These are phyloP conservation scores for Syzygium aqueum DNA, from an alignment of 345 rosid species.

Conservation along the genomic window DNA sequence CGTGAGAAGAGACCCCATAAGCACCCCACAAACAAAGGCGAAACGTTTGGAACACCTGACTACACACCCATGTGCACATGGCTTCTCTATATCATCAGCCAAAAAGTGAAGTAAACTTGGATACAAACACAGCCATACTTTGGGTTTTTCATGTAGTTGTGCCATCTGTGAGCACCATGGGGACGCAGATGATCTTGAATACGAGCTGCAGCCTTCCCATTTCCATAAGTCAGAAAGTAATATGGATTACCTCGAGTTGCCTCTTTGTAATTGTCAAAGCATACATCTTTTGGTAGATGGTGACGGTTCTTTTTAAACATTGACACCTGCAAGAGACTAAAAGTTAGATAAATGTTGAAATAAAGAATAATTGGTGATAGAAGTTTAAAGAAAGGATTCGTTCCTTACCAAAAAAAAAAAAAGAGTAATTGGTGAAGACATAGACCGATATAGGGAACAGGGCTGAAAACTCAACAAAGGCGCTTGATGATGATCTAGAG, in stretches of 20 bases:
- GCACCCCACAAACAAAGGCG: background rate
- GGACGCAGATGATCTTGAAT: conserved; percentile 90
- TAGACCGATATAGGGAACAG: background rate
- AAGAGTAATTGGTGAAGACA: background rate
- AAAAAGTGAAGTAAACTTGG: background rate
- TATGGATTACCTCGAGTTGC: conserved; percentile 88
- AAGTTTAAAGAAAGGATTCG: too few relatives aligned
- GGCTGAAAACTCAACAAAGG: background rate
- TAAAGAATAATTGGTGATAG: background rate
- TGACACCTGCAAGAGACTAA: conserved; percentile 44
- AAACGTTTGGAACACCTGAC: background rate
- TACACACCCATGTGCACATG: background rate
- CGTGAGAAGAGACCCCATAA: background rate
- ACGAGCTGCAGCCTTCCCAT: conserved; percentile 96
- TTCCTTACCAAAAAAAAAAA: too few relatives aligned
- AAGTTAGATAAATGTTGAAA: background rate
- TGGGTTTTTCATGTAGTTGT: conserved; percentile 76
- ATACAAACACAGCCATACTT: conserved; percentile 25
- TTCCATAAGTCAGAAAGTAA: conserved; percentile 89
- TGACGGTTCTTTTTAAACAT: conserved; percentile 93
- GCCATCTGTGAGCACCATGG: conserved; percentile 99
- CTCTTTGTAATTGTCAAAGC: conserved; percentile 78
- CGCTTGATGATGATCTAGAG: background rate
- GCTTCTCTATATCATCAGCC: background rate
- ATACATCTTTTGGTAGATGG: conserved; percentile 79